Evolutionary conservation across 2,329 filamentous ascomycete genomes (phyloP).

Genomic region (Cordyceps farinosa): DNA sequence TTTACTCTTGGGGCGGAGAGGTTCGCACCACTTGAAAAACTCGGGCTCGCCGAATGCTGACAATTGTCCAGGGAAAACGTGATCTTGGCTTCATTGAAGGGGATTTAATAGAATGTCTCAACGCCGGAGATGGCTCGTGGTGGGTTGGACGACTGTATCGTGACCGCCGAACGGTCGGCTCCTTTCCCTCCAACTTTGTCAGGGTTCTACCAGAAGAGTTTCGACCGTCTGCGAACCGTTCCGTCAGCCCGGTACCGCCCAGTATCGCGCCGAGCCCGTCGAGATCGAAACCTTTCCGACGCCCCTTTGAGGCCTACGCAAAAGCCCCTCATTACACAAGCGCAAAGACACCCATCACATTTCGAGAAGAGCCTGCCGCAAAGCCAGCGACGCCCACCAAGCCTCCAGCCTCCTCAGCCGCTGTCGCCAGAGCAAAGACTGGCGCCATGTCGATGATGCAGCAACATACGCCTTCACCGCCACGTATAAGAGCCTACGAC

Average conservation of each 20-base stretch:
- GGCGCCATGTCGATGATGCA: background rate
- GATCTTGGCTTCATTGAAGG: slow-evolving; percentile 97
- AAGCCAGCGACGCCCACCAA: background rate
- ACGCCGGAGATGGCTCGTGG: slow-evolving; percentile 96
- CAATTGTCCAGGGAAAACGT: slow-evolving; percentile 65
- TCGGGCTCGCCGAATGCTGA: slow-evolving; percentile 1
- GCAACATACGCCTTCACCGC: slow-evolving; percentile 22
- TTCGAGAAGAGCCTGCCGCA: slow-evolving; percentile 39
- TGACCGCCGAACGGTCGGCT: slow-evolving; percentile 84
- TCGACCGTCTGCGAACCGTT: slow-evolving; percentile 62
- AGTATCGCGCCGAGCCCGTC: slow-evolving; percentile 54
- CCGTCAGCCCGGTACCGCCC: slow-evolving; percentile 56
- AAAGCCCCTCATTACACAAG: slow-evolving; percentile 65
- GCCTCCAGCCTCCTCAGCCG: background rate
- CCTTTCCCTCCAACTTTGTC: slow-evolving; percentile 98
- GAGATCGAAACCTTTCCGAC: slow-evolving; percentile 62
- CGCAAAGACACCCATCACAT: slow-evolving; percentile 58
- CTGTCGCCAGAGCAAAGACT: slow-evolving; percentile 13
- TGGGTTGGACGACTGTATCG: slow-evolving; percentile 92
- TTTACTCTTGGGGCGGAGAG: slow-evolving; percentile 94
- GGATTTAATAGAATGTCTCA: slow-evolving; percentile 95
- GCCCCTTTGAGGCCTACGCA: slow-evolving; percentile 64
- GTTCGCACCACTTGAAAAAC: slow-evolving; percentile 33
- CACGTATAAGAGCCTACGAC: slow-evolving; percentile 26
- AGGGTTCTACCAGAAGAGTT: slow-evolving; percentile 82